These are phyloP conservation scores for Termitomyces sp. DNA, from an alignment of 768 basidiomycete species.

Conservation along the genomic window DNA sequence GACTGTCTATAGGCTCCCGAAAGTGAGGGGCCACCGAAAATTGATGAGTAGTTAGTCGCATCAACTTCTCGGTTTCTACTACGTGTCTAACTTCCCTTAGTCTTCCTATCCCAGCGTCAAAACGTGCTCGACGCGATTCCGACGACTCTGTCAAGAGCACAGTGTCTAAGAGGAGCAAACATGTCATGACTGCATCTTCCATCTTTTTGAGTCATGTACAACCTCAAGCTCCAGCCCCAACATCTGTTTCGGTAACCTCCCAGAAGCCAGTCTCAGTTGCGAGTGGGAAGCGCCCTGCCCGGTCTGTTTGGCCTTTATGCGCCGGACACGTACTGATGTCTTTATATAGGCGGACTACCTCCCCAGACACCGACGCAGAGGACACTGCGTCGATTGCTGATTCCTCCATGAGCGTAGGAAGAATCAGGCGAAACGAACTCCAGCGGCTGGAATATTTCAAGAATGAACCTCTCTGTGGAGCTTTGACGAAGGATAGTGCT, in stretches of 20 bases:
- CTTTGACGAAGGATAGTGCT: conserved; percentile 51
- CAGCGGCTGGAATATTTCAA: conserved; percentile 62
- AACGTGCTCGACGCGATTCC: conserved; percentile 17
- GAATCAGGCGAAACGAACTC: conserved; percentile 50
- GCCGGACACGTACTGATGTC: not conserved
- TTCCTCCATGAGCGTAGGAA: conserved; percentile 34
- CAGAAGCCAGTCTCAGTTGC: conserved; percentile 17
- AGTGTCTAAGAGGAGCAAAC: conserved; percentile 18
- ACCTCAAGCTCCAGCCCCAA: conserved; percentile 10
- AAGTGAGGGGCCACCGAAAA: conserved; percentile 17
- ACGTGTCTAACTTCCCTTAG: conserved; percentile 9
- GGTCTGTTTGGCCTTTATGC: conserved; percentile 13
- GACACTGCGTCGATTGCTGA: conserved; percentile 51
- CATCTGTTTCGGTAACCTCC: conserved; percentile 9
- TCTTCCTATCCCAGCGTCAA: conserved; percentile 22
- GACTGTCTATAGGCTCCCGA: conserved; percentile 14
- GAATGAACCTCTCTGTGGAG: conserved; percentile 53
- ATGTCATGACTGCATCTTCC: conserved; percentile 20
- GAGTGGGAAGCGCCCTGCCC: conserved; percentile 17
- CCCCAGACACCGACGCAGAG: conserved; percentile 35
- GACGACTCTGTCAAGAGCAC: conserved; percentile 12
- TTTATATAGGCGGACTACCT: conserved; percentile 17
- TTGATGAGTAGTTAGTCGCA: conserved; percentile 16
- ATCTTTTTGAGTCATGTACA: conserved; percentile 25
- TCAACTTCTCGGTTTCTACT: not conserved